phyloP scores from a whole-genome alignment of 495 filamentous ascomycete genomes.

The Beverwykella pulmonaria region DNA sequence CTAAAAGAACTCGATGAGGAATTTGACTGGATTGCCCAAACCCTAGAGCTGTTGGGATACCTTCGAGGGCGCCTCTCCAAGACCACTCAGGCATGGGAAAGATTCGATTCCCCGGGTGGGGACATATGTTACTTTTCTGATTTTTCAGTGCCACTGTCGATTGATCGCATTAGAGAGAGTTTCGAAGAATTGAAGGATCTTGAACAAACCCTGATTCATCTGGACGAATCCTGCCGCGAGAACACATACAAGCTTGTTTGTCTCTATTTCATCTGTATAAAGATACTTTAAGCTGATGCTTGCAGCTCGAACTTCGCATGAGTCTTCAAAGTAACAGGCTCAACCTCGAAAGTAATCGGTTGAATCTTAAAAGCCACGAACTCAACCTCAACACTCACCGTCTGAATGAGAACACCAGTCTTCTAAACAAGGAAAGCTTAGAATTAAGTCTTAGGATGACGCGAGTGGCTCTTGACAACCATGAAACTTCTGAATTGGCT shows the following conservation, averaged over 20 bases:
- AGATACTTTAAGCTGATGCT: not conserved
- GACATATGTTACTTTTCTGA: constrained; percentile 17
- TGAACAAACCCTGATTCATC: not conserved
- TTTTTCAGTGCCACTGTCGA: not conserved
- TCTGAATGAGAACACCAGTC: not conserved
- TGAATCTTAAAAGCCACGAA: not conserved
- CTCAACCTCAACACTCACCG: not conserved
- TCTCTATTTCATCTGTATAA: not conserved
- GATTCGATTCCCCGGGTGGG: not conserved
- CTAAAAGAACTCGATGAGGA: not conserved
- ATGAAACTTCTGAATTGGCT: not conserved
- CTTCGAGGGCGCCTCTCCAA: not conserved
- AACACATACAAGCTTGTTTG: not conserved
- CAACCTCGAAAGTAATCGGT: constrained; percentile 3
- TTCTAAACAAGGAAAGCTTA: not conserved
- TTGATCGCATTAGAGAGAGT: not conserved
- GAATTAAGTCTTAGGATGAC: not conserved
- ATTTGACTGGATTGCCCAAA: not conserved
- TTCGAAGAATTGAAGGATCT: not conserved
- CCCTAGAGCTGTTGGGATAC: not conserved
- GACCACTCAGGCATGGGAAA: constrained; percentile 5
- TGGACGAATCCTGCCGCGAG: not conserved
- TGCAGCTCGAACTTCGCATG: constrained; percentile 4
- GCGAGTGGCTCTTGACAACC: not conserved
- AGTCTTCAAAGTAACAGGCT: constrained; percentile 1